Evolutionary conservation across 192 early-diverging fungal species (phyloP), one percentile per base, ranked within the genome.

Genomic region (Backusella australiensis): DNA sequence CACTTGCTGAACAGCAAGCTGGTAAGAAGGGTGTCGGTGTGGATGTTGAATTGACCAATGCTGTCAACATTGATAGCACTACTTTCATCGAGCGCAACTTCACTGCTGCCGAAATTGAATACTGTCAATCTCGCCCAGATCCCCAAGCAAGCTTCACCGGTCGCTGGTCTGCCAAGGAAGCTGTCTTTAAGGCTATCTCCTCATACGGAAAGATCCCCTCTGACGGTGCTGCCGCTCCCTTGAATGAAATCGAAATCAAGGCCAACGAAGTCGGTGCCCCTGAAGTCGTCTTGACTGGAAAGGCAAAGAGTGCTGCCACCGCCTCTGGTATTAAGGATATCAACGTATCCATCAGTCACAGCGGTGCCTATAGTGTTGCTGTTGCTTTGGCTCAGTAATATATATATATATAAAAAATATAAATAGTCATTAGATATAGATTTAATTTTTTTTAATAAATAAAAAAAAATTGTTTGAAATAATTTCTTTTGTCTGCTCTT

Each of bases 161-260:
- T 68, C 90, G 93, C 35, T 98, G 97, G 97, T 93, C 93, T 7
- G 97, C 97, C 70, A 98, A 98, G 89, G 97, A 98, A 78, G 94
- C 97, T 1, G 94, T 95, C 17, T 87, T 98, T 79, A 98, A 98
- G 89, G 96, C 97, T 15, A 90, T 98, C 29, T 91, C 91, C 49
- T 93, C 91, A 8, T 88, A 79, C 17, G 81, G 81, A 29, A 82
- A 83, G 41, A 94, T 96, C 19, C 93, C 91, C 90, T 89, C 87
- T 38, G 82, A 92, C 70, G 96, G 96, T 46, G 90, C 91, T 42
- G 97, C 85, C 35, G 97, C 97, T 2, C 94, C 96, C 29, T 77
- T 98, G 46, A 89, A 86, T 23, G 96, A 98, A 38, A 97, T 98
- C 81, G 97, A 98, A 80, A 91, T 98, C 46, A 68, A 89, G 36